These are phyloP conservation scores for Dalbergia oliveri DNA, from an alignment of 306 rosid genomes.

Conservation along the genomic window DNA sequence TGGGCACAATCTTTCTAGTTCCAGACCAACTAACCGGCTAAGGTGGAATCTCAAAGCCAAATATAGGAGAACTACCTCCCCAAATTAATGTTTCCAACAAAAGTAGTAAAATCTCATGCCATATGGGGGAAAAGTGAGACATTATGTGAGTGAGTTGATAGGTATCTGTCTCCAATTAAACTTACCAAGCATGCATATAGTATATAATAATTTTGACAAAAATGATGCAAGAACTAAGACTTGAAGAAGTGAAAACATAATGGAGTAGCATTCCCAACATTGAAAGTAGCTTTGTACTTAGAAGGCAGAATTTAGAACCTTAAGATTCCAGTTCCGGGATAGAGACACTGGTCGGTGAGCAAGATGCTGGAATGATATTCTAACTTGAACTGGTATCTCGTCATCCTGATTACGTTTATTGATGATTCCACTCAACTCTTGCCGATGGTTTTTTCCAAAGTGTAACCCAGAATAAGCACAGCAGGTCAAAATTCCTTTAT, in stretches of 20 bases:
- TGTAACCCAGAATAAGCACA: conserved; percentile 42
- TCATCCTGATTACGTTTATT: neutral
- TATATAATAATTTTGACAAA: conserved; percentile 1
- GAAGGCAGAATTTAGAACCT: conserved; percentile 16
- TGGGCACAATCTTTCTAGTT: conserved; percentile 31
- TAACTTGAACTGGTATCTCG: conserved; percentile 37
- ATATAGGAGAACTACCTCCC: conserved; percentile 21
- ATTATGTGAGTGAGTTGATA: conserved; percentile 15
- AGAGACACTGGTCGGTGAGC: conserved; percentile 44
- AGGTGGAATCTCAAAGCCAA: conserved; percentile 29
- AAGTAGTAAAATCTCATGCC: conserved; percentile 37
- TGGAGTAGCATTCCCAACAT: conserved; percentile 30
- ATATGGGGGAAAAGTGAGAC: conserved; percentile 36
- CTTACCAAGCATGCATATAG: neutral
- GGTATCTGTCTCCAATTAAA: neutral
- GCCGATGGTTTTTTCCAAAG: conserved; percentile 53
- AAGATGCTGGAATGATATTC: conserved; percentile 55
- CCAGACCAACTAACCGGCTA: conserved; percentile 17
- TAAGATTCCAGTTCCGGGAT: conserved; percentile 32
- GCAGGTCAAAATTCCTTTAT: conserved; percentile 31
- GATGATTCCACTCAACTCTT: conserved; percentile 49
- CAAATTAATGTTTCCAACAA: conserved; percentile 12
- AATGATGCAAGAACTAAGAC: conserved; percentile 1
- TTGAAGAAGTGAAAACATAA: conserved; percentile 27
- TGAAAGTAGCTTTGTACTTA: conserved; percentile 39